phyloP scores from a whole-genome alignment of 1,139 yeast species.

The Yamadazyma oceani region DNA sequence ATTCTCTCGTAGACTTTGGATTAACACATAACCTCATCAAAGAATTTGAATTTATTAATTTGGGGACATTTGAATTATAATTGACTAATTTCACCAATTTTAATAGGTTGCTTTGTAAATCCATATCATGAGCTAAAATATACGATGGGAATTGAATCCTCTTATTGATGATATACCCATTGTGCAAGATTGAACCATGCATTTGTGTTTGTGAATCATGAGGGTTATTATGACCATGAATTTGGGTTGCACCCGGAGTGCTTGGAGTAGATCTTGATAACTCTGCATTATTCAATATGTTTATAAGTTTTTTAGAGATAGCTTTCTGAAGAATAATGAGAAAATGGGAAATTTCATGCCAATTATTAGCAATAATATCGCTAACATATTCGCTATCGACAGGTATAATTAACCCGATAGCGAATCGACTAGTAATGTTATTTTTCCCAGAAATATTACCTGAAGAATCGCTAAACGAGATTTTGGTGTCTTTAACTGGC shows the following conservation, averaged over 20 bases:
- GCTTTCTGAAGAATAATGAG: constrained; percentile 39
- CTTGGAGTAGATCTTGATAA: constrained; percentile 3
- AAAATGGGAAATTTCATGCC: constrained; percentile 48
- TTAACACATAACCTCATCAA: constrained; percentile 26
- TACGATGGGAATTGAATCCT: constrained; percentile 40
- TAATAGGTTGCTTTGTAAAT: constrained; percentile 34
- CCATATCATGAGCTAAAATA: constrained; percentile 44
- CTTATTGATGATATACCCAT: constrained; percentile 29
- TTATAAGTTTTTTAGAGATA: constrained; percentile 36
- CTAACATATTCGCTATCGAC: constrained; percentile 34
- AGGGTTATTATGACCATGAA: background rate
- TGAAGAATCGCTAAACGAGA: constrained; percentile 12
- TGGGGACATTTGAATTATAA: constrained; percentile 46
- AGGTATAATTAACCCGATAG: constrained; percentile 52
- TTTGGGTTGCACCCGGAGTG: background rate
- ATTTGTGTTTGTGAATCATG: constrained; percentile 15
- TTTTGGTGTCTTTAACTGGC: constrained; percentile 24
- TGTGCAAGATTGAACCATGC: background rate
- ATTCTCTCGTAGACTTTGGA: constrained; percentile 4
- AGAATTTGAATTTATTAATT: constrained; percentile 40
- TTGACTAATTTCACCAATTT: constrained; percentile 40
- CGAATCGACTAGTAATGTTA: constrained; percentile 38
- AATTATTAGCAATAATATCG: constrained; percentile 47
- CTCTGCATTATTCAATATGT: constrained; percentile 17
- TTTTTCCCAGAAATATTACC: constrained; percentile 13